These are phyloP conservation scores for Colletotrichum incanum DNA, from an alignment of 2,329 filamentous ascomycete species.

Conservation along the genomic window DNA sequence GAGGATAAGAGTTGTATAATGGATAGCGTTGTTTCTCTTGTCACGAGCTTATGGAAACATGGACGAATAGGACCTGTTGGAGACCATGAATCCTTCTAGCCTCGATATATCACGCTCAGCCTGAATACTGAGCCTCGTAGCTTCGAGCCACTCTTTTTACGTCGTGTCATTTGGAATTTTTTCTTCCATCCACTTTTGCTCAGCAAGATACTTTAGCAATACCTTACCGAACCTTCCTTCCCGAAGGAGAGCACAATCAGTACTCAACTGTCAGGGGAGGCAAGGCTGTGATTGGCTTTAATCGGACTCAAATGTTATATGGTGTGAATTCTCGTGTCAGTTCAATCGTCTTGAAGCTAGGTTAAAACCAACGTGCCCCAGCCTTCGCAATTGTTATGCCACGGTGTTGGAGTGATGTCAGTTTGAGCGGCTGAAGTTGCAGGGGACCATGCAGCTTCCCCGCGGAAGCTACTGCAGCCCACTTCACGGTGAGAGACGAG, in stretches of 20 bases:
- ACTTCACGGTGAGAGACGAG: background rate
- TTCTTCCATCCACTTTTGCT: background rate
- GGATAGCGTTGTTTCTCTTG: background rate
- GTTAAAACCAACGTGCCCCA: background rate
- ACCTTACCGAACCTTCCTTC: background rate
- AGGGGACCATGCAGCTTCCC: conserved; percentile 30
- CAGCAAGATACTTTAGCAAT: background rate
- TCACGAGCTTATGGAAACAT: background rate
- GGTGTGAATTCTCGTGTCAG: too few relatives aligned
- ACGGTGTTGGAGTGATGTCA: background rate
- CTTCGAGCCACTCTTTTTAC: too few relatives aligned
- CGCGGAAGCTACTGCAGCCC: conserved; percentile 30
- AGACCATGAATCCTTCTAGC: background rate
- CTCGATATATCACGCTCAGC: background rate
- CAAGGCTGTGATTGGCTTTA: background rate
- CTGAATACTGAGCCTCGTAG: background rate
- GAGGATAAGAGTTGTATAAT: too few relatives aligned
- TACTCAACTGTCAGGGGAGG: background rate
- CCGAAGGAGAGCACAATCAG: too few relatives aligned
- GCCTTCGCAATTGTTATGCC: background rate
- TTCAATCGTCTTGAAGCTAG: background rate
- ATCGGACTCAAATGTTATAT: too few relatives aligned
- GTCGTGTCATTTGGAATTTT: too few relatives aligned
- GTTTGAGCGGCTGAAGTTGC: background rate
- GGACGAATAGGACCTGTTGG: background rate